Base-by-base conservation (phyloP, 2,329 filamentous ascomycete species). In the Ampelomyces quisqualis region DNA sequence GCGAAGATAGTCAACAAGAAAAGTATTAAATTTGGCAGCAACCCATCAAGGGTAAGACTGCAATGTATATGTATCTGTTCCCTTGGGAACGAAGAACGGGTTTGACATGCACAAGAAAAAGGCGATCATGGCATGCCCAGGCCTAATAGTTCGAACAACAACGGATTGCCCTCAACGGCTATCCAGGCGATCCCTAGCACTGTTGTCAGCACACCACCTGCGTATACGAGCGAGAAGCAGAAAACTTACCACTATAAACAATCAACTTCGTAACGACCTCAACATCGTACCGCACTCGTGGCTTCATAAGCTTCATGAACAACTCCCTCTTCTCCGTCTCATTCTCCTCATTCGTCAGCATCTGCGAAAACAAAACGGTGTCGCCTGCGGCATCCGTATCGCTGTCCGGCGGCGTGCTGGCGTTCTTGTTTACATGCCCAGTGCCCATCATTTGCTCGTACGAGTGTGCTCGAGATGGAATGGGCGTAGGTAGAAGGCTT, bases 241-340 rank as follows among this genome's bases (percentile, higher is more conserved):
- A 17, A 3, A 9, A 44, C 82, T 69, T 72, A 89, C 91, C 93
- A 44, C 86, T 80, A 72, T 98, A 98, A 17, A 98, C 89, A 57
- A 98, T 86, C 46, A 98, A 70, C 71, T 96, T 97, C 4, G 93
- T 97, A 24, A 98, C 86, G 26, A 98, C 91, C 69, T 98, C 93
- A n/a, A 97, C 91, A 70, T 98, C 93, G 62, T 97, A 98, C 56
- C 90, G 78, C 45, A 96, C 90, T 53, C 93, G 82, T 34, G 93
- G 90, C 70, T 86, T 88, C 49, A 90, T 84, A 40, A 97, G 76
- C 62, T 79, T 82, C 30, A 84, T 85, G 68, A 97, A 96, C 67
- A 97, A 84, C 64, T 94, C 86, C 54, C 66, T 53, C 28, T 69
- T 65, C 45, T 72, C 68, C 21, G 69, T 65, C 43, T 72, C 68